Evolutionary conservation across 2,329 filamentous ascomycete genomes (phyloP).

Genomic region (Byssochlamys sp.): DNA sequence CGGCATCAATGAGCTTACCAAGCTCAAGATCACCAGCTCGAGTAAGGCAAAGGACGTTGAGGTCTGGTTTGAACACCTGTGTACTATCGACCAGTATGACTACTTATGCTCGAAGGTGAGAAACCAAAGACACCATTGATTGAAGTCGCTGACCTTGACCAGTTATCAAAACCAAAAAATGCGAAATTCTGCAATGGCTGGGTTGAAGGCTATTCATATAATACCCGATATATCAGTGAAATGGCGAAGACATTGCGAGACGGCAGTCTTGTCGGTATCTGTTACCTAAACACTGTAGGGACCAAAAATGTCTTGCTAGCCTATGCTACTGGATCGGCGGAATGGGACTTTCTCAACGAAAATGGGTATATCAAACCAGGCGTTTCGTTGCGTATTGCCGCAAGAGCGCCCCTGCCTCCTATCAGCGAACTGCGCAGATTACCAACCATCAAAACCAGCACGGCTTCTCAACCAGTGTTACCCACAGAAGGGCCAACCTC

Average conservation of each 20-base stretch:
- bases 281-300: slow-evolving; percentile 5
- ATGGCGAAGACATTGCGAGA: slow-evolving; percentile 19
- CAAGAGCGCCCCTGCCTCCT: slow-evolving; percentile 11
- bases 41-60: slow-evolving; percentile 8
- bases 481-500: background rate
- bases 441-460: background rate
- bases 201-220: slow-evolving; percentile 26
- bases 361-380: background rate
- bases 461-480: background rate
- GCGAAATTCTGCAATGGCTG: slow-evolving; percentile 19
- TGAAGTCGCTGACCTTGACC: slow-evolving; percentile 1
- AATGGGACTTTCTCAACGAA: slow-evolving; percentile 18
- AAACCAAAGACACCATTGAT: background rate
- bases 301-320: slow-evolving; percentile 16
- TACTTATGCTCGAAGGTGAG: slow-evolving; percentile 19
- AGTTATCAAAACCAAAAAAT: slow-evolving; percentile 7
- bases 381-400: slow-evolving; percentile 7
- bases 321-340: slow-evolving; percentile 17
- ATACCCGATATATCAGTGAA: slow-evolving; percentile 14
- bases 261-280: slow-evolving; percentile 21
- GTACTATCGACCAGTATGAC: slow-evolving; percentile 18
- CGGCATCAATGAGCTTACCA: slow-evolving; percentile 10
- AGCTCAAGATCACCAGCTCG: slow-evolving; percentile 9
- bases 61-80: slow-evolving; percentile 26
- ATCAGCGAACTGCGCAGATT: slow-evolving; percentile 2